Conservation (phyloP, 129 eudicot species). For the Dittrichia graveolens region DNA sequence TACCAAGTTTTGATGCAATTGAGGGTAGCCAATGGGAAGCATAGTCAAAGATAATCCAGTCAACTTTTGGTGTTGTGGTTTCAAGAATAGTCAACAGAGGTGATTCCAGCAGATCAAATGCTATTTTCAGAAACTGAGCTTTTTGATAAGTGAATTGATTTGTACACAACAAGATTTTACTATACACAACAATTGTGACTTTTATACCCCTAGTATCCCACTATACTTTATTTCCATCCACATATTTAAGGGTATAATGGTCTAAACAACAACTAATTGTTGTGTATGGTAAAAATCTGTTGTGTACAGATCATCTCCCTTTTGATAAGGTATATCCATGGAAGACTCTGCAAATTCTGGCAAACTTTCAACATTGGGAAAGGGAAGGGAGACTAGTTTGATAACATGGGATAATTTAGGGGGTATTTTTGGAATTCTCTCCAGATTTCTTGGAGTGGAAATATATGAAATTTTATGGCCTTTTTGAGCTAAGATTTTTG, state of each 20-base stretch:
- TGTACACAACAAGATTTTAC: no score
- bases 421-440: constrained; percentile 58
- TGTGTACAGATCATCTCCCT: no score
- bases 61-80: constrained; percentile 45
- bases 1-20: constrained; percentile 48
- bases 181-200: no score
- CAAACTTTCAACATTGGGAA: constrained; percentile 52
- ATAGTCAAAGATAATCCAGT: constrained; percentile 76
- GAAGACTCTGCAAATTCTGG: constrained; percentile 65
- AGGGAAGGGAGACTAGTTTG: constrained; percentile 43
- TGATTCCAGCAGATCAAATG: constrained; percentile 56
- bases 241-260: no score
- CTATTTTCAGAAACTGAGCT: constrained; percentile 58
- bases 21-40: constrained; percentile 75
- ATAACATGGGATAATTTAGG: constrained; percentile 39
- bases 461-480: constrained; percentile 66
- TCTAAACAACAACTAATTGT: no score
- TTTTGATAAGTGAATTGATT: no score
- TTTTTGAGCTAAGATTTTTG: constrained; percentile 54
- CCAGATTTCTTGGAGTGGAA: constrained; percentile 77
- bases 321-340: constrained; percentile 62
- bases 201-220: no score
- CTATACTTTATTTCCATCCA: no score
- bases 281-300: no score
- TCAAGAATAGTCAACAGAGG: constrained; percentile 45